These are phyloP conservation scores for Rutstroemia sydowiana DNA, from an alignment of 2,329 filamentous ascomycete species.

Conservation along the genomic window DNA sequence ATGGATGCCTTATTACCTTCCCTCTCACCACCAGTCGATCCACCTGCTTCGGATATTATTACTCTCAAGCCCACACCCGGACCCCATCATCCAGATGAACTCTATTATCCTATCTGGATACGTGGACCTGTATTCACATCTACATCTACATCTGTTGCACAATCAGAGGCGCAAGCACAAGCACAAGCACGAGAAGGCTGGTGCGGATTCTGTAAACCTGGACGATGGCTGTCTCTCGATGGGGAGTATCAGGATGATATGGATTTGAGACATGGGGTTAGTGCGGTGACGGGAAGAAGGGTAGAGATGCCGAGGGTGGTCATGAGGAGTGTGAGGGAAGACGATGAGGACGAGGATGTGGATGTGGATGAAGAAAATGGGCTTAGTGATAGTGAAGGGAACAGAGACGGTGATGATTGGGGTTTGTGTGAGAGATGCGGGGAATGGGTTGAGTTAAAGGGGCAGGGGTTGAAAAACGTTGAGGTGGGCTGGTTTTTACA, in stretches of 20 bases:
- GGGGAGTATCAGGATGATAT: constrained; percentile 2
- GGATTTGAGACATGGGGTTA: constrained; percentile 3
- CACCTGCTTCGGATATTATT: not conserved
- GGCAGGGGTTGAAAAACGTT: not conserved
- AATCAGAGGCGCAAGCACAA: not conserved
- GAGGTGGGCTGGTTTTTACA: not conserved
- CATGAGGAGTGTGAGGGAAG: not conserved
- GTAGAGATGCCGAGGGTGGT: not conserved
- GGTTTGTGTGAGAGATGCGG: not conserved
- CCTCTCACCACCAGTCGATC: not conserved
- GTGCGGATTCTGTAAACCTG: not conserved
- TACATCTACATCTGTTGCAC: not conserved
- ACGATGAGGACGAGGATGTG: no score
- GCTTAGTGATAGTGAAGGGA: not conserved
- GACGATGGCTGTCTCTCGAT: not conserved
- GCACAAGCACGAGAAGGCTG: not conserved
- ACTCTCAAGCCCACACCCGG: not conserved
- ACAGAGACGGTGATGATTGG: not conserved
- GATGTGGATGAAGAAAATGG: not conserved
- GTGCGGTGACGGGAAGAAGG: not conserved
- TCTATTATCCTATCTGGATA: not conserved
- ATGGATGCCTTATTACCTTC: no score
- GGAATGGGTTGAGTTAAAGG: not conserved
- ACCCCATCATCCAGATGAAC: not conserved
- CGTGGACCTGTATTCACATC: not conserved